These are phyloP conservation scores for Fusarium luffae DNA, from an alignment of 2,329 filamentous ascomycete species.

Conservation along the genomic window DNA sequence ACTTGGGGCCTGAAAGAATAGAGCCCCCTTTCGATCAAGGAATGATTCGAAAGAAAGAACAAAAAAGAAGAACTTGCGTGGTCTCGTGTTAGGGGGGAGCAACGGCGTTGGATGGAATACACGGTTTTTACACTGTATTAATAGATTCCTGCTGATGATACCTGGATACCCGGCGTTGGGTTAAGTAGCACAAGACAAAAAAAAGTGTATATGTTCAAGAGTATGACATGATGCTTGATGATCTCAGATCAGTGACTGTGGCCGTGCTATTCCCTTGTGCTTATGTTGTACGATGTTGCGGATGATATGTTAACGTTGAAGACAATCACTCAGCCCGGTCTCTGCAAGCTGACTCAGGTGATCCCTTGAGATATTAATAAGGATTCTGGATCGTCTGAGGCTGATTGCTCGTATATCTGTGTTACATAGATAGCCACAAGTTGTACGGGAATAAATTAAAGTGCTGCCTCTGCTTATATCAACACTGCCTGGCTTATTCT, in stretches of 20 bases:
- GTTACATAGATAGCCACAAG: not conserved
- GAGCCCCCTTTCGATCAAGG: not conserved
- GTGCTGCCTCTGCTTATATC: not conserved
- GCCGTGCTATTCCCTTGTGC: not conserved
- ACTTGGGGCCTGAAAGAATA: not conserved
- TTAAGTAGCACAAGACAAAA: slow-evolving; percentile 13
- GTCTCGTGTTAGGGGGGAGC: not conserved
- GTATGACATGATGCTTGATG: not conserved
- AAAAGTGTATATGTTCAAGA: not conserved
- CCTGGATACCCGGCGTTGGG: slow-evolving; percentile 35
- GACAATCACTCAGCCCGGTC: not conserved
- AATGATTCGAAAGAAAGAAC: not conserved
- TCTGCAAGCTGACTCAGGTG: slow-evolving; percentile 4
- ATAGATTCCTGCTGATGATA: slow-evolving; percentile 37
- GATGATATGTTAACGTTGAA: not conserved
- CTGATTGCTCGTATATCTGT: slow-evolving; percentile 12
- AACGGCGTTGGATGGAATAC: slow-evolving; percentile 24
- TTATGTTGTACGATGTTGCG: not conserved
- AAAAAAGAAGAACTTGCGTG: not conserved
- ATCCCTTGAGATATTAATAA: not conserved
- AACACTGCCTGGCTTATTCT: not conserved
- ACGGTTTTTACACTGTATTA: slow-evolving; percentile 28
- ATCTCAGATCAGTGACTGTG: not conserved
- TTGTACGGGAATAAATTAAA: not conserved
- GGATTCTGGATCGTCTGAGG: not conserved